These are phyloP conservation scores for Plantago rigida DNA, from an alignment of 305 asterid genomes.

Conservation along the genomic window DNA sequence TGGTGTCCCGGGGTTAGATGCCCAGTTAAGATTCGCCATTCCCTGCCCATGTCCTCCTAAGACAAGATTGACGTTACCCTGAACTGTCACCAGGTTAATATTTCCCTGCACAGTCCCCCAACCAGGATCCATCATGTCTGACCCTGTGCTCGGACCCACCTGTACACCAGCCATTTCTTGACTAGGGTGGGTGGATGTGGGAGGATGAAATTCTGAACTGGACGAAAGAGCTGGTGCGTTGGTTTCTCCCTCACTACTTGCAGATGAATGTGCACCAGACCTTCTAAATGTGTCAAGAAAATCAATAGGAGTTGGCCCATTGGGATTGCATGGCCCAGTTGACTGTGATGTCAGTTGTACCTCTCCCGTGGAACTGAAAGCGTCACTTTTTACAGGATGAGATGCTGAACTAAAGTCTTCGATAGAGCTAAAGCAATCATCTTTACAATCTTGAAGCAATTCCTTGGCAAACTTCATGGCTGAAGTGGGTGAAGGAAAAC, in stretches of 20 bases:
- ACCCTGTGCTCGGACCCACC: slow-evolving; percentile 27
- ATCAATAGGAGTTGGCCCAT: slow-evolving; percentile 30
- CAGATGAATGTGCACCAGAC: slow-evolving; percentile 48
- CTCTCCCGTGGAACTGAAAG: slow-evolving; percentile 58
- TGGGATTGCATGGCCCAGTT: slow-evolving; percentile 34
- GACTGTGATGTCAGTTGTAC: slow-evolving; percentile 33
- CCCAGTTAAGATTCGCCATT: slow-evolving; percentile 46
- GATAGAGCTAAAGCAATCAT: slow-evolving; percentile 72
- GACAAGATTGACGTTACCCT: slow-evolving; percentile 51
- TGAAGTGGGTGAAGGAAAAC: slow-evolving; percentile 70
- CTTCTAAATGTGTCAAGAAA: slow-evolving; percentile 38
- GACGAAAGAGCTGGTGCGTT: slow-evolving; percentile 37
- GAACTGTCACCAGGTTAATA: slow-evolving; percentile 53
- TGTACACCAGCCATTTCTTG: slow-evolving; percentile 36
- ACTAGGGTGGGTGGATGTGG: slow-evolving; percentile 24
- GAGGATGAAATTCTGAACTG: slow-evolving; percentile 45
- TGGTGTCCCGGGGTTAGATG: slow-evolving; percentile 33
- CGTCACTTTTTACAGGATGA: slow-evolving; percentile 55
- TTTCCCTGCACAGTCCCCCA: slow-evolving; percentile 54
- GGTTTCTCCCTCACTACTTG: slow-evolving; percentile 59
- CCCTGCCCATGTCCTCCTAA: slow-evolving; percentile 56
- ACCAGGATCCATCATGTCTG: slow-evolving; percentile 39
- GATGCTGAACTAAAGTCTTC: slow-evolving; percentile 61
- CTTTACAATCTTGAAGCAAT: slow-evolving; percentile 52
- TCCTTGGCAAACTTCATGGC: slow-evolving; percentile 62